phyloP scores from a whole-genome alignment of 768 basidiomycete genomes.

The Hydnum rufescens region DNA sequence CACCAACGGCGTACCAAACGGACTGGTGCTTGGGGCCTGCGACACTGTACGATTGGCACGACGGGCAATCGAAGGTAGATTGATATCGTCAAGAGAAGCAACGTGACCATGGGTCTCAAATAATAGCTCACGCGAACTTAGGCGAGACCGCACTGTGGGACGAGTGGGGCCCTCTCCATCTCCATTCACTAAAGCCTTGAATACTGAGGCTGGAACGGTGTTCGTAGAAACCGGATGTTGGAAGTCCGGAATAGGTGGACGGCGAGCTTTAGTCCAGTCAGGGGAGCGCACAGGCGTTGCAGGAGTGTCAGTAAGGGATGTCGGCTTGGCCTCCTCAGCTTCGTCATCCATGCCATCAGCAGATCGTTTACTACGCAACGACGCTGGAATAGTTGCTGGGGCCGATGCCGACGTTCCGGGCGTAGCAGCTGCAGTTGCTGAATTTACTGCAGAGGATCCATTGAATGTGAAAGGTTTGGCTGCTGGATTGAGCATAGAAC shows the following conservation, averaged over 20 bases:
- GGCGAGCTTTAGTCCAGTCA: neutral
- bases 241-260: conserved; percentile 33
- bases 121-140: conserved; percentile 42
- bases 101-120: conserved; percentile 43
- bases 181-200: conserved; percentile 49
- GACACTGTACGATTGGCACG: neutral
- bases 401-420: neutral
- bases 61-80: conserved; percentile 43
- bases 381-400: conserved; percentile 6
- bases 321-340: neutral
- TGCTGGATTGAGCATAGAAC: conserved; percentile 22
- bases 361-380: conserved; percentile 25
- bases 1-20: neutral
- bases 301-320: conserved; percentile 26
- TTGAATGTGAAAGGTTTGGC: conserved; percentile 49
- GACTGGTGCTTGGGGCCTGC: neutral
- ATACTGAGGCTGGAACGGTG: conserved; percentile 68
- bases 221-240: conserved; percentile 41
- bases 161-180: conserved; percentile 45
- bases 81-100: conserved; percentile 60
- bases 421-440: neutral
- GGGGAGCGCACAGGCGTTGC: conserved; percentile 25
- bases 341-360: neutral
- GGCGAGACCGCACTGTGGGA: conserved; percentile 50
- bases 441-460: conserved; percentile 23